Evolutionary conservation across 495 filamentous ascomycete species (phyloP).

Genomic region (Talaromyces ruber): DNA sequence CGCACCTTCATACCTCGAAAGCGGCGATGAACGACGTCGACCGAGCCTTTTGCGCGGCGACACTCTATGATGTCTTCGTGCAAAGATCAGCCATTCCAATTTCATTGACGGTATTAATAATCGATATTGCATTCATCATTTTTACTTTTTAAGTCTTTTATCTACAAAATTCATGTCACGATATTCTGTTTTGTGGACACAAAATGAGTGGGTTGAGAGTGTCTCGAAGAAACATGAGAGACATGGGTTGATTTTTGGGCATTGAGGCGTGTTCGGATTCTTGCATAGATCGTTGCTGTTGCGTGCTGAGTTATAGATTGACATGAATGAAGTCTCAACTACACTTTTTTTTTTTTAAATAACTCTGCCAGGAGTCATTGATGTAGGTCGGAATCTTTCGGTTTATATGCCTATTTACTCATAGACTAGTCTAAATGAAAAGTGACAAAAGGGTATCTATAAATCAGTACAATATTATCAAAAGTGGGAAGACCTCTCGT

Average conservation of each 20-base stretch:
- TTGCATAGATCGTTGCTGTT: not conserved
- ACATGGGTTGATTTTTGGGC: not conserved
- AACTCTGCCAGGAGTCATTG: too few species aligned
- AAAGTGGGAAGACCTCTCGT: not conserved
- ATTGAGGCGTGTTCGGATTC: not conserved
- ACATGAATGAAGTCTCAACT: not conserved
- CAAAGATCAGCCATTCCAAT: not conserved
- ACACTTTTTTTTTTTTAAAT: not conserved
- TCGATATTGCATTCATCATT: not conserved
- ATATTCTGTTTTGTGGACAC: not conserved
- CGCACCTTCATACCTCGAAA: constrained; percentile 3
- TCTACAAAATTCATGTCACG: not conserved
- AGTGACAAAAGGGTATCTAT: not conserved
- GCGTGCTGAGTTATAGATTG: not conserved
- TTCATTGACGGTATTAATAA: not conserved
- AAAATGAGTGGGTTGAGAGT: not conserved
- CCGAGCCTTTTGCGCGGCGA: constrained; percentile 5
- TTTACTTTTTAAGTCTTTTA: not conserved
- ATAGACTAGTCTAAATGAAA: not conserved
- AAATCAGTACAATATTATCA: not conserved
- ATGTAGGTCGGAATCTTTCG: not conserved
- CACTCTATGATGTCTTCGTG: not conserved
- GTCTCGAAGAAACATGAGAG: not conserved
- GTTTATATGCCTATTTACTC: not conserved
- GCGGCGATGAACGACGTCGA: constrained; percentile 5